Conservation (phyloP, 129 eudicot species). For the Rutidosis leptorrhynchoides region DNA sequence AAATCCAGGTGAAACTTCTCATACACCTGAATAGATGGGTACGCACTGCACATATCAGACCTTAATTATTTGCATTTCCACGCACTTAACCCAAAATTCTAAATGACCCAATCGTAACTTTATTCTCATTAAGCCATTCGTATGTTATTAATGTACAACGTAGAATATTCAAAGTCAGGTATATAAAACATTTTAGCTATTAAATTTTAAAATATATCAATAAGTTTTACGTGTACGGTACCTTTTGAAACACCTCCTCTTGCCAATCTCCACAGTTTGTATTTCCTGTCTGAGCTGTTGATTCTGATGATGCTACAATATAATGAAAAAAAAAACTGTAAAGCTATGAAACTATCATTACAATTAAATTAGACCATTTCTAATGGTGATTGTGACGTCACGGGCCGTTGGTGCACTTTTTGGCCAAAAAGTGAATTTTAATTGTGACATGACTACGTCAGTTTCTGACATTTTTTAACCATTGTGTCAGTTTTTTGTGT, state of each 20-base stretch:
- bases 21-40: too few relatives aligned
- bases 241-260: constrained; percentile 85
- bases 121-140: neutral
- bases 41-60: too few relatives aligned
- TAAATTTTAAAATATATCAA: neutral
- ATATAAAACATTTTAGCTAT: neutral
- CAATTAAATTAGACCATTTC: too few relatives aligned
- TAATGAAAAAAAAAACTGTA: neutral
- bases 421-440: too few relatives aligned
- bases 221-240: constrained; percentile 15
- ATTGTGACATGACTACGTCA: too few relatives aligned
- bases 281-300: constrained; percentile 65
- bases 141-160: neutral
- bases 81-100: too few relatives aligned
- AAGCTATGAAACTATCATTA: neutral
- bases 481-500: too few relatives aligned
- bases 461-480: too few relatives aligned
- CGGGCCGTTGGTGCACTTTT: too few relatives aligned
- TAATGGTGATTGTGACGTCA: too few relatives aligned
- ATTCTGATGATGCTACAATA: constrained; percentile 56
- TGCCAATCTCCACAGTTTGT: constrained; percentile 67
- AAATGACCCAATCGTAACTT: neutral
- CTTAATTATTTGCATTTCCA: too few relatives aligned
- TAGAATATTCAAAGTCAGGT: neutral
- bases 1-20: neutral